Percentiles rank a stretch among this genome's conserved stretches.
phyloP scores from a whole-genome alignment of 345 rosid genomes.

The Syzygium grande region DNA sequence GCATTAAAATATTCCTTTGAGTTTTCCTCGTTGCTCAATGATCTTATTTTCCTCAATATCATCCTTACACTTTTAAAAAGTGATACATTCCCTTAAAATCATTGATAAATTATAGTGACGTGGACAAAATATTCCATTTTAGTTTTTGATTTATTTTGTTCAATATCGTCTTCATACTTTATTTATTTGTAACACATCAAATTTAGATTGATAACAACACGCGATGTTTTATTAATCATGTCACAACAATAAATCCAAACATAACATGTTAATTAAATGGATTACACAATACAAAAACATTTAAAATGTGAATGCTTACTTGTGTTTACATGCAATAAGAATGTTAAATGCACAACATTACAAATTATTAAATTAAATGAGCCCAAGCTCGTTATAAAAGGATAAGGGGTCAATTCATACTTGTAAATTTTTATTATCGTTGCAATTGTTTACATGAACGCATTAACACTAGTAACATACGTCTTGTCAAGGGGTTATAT shows the following conservation, averaged over 20 bases:
- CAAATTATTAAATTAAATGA: not conserved
- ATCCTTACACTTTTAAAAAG: too few relatives aligned
- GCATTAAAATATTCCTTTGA: not conserved
- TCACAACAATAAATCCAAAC: not conserved
- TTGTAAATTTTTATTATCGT: accelerated
- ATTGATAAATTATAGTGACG: too few relatives aligned
- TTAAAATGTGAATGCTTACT: not conserved
- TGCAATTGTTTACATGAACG: not conserved
- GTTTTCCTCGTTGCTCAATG: too few relatives aligned
- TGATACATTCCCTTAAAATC: too few relatives aligned
- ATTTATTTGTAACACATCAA: not conserved
- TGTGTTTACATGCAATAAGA: not conserved
- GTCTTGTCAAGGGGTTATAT: not conserved
- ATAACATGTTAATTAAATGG: not conserved
- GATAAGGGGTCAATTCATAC: accelerated
- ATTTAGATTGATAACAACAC: not conserved
- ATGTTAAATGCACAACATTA: not conserved
- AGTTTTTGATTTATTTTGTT: too few relatives aligned
- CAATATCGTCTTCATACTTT: too few relatives aligned
- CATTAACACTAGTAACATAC: too few relatives aligned
- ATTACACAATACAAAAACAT: not conserved
- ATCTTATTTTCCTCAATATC: too few relatives aligned
- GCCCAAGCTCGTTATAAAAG: accelerated
- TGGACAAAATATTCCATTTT: too few relatives aligned
- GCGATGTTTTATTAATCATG: not conserved